Evolutionary conservation across 2,329 filamentous ascomycete species (phyloP).

Genomic region (Pleomassaria siparia): DNA sequence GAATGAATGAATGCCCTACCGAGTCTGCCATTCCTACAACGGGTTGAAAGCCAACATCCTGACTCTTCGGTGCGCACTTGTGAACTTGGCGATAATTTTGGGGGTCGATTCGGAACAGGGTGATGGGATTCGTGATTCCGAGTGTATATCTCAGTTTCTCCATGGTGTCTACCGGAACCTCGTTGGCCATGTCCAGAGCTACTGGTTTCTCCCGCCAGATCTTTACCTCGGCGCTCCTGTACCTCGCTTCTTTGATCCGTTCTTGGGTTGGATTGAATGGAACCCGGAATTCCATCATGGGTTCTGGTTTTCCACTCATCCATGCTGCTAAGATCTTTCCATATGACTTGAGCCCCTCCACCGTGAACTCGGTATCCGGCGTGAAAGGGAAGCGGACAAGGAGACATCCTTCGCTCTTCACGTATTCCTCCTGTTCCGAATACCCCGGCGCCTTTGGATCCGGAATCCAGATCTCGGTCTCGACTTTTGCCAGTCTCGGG

Average conservation of each 20-base stretch:
- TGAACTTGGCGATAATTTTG: constrained; percentile 59
- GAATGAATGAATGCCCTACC: constrained; percentile 56
- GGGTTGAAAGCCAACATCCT: constrained; percentile 64
- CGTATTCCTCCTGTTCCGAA: constrained; percentile 50
- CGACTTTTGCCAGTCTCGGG: constrained; percentile 70
- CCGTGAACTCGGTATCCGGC: constrained; percentile 36
- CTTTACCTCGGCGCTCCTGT: constrained; percentile 61
- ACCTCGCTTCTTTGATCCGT: constrained; percentile 62
- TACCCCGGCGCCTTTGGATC: constrained; percentile 60
- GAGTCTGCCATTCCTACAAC: constrained; percentile 70
- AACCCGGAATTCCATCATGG: constrained; percentile 66
- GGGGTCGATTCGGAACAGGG: constrained; percentile 69
- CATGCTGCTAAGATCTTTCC: constrained; percentile 38
- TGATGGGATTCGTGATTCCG: constrained; percentile 66
- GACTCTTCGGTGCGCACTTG: constrained; percentile 60
- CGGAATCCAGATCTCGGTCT: constrained; percentile 68
- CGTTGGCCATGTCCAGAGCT: constrained; percentile 48
- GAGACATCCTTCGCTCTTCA: constrained; percentile 61
- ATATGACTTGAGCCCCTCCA: constrained; percentile 35
- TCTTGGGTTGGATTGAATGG: constrained; percentile 63
- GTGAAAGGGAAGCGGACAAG: constrained; percentile 65
- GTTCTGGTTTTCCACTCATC: constrained; percentile 47
- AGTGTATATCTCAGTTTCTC: constrained; percentile 65
- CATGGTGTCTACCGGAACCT: constrained; percentile 57
- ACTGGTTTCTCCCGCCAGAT: constrained; percentile 64